A percentile compares a stretch with the other conserved stretches of the same genome.
Conservation (phyloP, 148 eudicot species). For the Polygonum aviculare region DNA sequence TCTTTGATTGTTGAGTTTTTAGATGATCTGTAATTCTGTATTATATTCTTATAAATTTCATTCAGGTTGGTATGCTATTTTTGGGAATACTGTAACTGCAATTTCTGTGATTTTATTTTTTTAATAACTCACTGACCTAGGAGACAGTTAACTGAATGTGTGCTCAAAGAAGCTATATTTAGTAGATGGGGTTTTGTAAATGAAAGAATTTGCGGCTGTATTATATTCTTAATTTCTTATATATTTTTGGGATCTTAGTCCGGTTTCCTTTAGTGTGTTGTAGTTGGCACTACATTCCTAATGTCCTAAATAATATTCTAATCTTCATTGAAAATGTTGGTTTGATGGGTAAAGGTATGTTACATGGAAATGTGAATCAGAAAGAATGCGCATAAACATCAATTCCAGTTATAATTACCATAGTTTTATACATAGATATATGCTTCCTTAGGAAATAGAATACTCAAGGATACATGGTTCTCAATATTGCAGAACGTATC, state of each 20-base stretch:
- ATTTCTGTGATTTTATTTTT: background rate
- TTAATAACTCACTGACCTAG: background rate
- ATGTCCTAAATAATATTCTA: background rate
- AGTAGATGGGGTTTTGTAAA: background rate
- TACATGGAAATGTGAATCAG: background rate
- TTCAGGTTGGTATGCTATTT: background rate
- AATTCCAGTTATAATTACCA: background rate
- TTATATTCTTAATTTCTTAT: too few relatives aligned
- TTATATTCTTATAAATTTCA: background rate
- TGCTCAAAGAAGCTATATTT: background rate
- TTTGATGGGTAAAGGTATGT: background rate
- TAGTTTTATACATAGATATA: background rate
- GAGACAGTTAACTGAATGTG: background rate
- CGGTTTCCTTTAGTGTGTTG: background rate
- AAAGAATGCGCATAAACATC: background rate
- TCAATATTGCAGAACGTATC: slow-evolving; percentile 23
- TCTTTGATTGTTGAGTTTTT: background rate
- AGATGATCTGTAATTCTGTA: background rate
- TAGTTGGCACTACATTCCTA: background rate
- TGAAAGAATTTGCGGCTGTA: background rate
- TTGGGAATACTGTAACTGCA: background rate
- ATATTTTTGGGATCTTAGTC: background rate
- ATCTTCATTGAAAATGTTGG: background rate
- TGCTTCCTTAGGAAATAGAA: background rate
- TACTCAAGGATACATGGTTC: background rate